Evolutionary conservation across 2,329 filamentous ascomycete species (phyloP), one percentile per base, ranked within the genome.

Genomic region (Chaetomium olivaceum): DNA sequence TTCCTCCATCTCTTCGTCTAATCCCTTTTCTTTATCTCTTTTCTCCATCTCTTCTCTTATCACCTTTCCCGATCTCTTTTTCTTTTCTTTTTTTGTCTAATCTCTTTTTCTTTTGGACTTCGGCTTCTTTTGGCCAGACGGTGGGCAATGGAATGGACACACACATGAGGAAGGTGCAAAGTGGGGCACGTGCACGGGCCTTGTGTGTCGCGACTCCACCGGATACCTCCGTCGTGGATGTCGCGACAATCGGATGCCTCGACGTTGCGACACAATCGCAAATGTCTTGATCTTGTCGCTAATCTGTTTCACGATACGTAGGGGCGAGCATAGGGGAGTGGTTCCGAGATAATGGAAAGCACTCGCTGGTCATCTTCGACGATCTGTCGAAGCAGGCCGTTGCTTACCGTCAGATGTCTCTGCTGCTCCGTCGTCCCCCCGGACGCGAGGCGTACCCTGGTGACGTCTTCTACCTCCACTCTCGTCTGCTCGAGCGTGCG

Each of bases 401-500:
- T 67, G 93, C 93, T 65, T 97, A 97, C 83, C 92, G 95, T 84
- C 95, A 99, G 81, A 98, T 98, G 95, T 97, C 93, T 72, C 91
- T 99, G 71, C 85, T 99, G 74, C 93, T 98, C 77, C 93, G 95
- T 85, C 93, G 95, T 83, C 95, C 95, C 77, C 95, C 94, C 71
- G 95, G 94, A 81, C 93, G 95, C 93, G 95, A 98, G 89, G 94
- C 94, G 70, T 99, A 97, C 87, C 95, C 95, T 77, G 95, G 95
- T 87, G 94, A 98, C 77, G 93, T 98, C 75, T 97, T 97, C 90
- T 97, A 97, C 85, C 91, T 97, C 75, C 94, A 97, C 90, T 97
- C 95, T 76, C 93, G 95, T 90, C 92, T 99, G 69, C 89, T 99
- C 74, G 95, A 99, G 89, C 95, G 95, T 90, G 92, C 95, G 69